These are phyloP conservation scores for Umbelopsis ramanniana DNA, from an alignment of 192 early-diverging fungal genomes.

Conservation along the genomic window DNA sequence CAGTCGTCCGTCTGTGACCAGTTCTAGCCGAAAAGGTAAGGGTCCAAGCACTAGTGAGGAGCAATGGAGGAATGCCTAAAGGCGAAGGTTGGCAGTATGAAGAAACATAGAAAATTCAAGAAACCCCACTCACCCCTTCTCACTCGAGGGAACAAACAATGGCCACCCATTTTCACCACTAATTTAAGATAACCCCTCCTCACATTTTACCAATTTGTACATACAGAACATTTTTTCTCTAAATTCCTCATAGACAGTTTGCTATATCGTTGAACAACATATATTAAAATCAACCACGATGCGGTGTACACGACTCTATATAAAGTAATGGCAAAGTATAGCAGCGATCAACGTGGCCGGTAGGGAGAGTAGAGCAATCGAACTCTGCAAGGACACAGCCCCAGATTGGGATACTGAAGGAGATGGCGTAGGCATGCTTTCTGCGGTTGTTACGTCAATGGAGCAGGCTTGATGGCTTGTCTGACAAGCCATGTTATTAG, in stretches of 20 bases:
- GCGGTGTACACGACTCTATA: no score
- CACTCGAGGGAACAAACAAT: no score
- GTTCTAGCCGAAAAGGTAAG: not conserved
- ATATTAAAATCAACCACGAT: no score
- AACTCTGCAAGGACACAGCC: not conserved
- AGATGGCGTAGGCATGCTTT: not conserved
- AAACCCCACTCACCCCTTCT: no score
- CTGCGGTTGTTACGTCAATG: not conserved
- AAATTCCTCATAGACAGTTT: no score
- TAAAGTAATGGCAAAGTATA: not conserved
- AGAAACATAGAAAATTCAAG: no score
- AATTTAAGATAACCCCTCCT: no score
- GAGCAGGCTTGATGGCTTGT: not conserved
- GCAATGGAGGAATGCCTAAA: slow-evolving; percentile 11
- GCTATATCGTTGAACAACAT: no score
- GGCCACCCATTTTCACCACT: no score
- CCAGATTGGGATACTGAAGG: not conserved
- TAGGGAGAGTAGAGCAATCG: not conserved
- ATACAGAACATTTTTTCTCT: no score
- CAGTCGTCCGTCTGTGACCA: not conserved
- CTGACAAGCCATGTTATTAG: not conserved
- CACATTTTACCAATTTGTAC: no score
- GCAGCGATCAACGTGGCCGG: not conserved
- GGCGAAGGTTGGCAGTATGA: not conserved
- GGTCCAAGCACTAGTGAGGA: not conserved